phyloP scores from a whole-genome alignment of 2,329 filamentous ascomycete genomes.

The Pestalotiopsis sp. region DNA sequence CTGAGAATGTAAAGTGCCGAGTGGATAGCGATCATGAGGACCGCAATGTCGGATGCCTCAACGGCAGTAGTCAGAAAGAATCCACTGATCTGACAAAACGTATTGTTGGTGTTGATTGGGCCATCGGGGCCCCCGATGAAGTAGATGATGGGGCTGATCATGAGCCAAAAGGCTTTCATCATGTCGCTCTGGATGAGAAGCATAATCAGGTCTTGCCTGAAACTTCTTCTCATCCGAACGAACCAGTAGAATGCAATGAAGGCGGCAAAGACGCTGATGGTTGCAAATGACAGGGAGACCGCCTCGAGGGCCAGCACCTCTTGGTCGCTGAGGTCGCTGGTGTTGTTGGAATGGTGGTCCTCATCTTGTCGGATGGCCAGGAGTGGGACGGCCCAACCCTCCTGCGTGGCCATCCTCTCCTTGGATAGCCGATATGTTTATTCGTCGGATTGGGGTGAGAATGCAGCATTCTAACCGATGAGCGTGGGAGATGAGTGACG shows the following conservation, averaged over 20 bases:
- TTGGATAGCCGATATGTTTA: background rate
- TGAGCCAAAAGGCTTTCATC: constrained; percentile 69
- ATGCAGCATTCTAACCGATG: constrained; percentile 11
- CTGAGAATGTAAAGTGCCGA: constrained; percentile 72
- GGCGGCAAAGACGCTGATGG: constrained; percentile 58
- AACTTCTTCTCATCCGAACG: constrained; percentile 70
- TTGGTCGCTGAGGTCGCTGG: background rate
- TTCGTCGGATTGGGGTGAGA: background rate
- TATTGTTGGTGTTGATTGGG: constrained; percentile 48
- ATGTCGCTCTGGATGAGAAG: constrained; percentile 73
- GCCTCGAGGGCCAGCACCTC: constrained; percentile 32
- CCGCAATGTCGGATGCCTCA: constrained; percentile 70
- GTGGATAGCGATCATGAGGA: constrained; percentile 74
- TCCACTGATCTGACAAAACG: constrained; percentile 68
- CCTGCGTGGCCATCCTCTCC: constrained; percentile 8
- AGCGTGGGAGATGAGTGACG: background rate
- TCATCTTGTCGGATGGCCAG: constrained; percentile 2
- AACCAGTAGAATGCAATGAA: constrained; percentile 71
- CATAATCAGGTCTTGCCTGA: constrained; percentile 76
- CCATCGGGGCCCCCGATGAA: constrained; percentile 45
- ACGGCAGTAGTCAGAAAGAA: constrained; percentile 69
- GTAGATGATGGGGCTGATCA: constrained; percentile 64
- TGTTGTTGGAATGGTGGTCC: background rate
- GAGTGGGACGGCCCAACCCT: background rate
- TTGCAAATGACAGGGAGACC: constrained; percentile 43